A percentile compares a stretch with the other conserved stretches of the same genome.
Conservation (phyloP, 805 yeast species). For the Schwanniomyces vanrijiae region DNA sequence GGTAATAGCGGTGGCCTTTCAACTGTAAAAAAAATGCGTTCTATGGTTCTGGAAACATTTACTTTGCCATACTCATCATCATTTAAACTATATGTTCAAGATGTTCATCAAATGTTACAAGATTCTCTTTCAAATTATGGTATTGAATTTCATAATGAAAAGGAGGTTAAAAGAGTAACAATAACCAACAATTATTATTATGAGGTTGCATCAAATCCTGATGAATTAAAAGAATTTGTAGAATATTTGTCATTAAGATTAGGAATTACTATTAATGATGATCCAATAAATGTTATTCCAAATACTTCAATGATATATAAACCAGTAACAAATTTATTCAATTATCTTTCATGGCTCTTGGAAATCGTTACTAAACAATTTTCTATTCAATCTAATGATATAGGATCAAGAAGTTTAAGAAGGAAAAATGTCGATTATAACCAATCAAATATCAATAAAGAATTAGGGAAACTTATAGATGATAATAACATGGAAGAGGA, state of each 20-base stretch:
- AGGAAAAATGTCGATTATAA: slow-evolving; percentile 20
- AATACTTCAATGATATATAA: slow-evolving; percentile 22
- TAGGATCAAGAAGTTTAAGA: slow-evolving; percentile 14
- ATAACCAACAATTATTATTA: slow-evolving; percentile 24
- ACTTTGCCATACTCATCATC: slow-evolving; percentile 18
- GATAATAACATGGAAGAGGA: slow-evolving; percentile 13
- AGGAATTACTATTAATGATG: slow-evolving; percentile 10
- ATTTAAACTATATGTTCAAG: slow-evolving; percentile 44
- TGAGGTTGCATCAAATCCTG: slow-evolving; percentile 34
- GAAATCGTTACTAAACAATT: slow-evolving; percentile 30
- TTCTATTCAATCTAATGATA: slow-evolving; percentile 3
- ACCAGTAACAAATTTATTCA: slow-evolving; percentile 27
- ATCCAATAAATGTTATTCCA: slow-evolving; percentile 9
- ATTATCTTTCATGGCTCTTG: slow-evolving; percentile 26
- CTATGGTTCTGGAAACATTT: slow-evolving; percentile 14
- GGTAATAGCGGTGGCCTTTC: slow-evolving; percentile 35
- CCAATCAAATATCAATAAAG: slow-evolving; percentile 11
- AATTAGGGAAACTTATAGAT: slow-evolving; percentile 7
- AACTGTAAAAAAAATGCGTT: slow-evolving; percentile 33
- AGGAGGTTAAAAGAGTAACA: slow-evolving; percentile 6
- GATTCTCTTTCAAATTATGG: slow-evolving; percentile 29
- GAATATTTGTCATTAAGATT: slow-evolving; percentile 20
- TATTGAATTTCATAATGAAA: slow-evolving; percentile 35
- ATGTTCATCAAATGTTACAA: slow-evolving; percentile 32
- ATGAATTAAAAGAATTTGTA: slow-evolving; percentile 28